phyloP scores from a whole-genome alignment of 23 red algal genomes.

The Gracilaria gracilis region DNA sequence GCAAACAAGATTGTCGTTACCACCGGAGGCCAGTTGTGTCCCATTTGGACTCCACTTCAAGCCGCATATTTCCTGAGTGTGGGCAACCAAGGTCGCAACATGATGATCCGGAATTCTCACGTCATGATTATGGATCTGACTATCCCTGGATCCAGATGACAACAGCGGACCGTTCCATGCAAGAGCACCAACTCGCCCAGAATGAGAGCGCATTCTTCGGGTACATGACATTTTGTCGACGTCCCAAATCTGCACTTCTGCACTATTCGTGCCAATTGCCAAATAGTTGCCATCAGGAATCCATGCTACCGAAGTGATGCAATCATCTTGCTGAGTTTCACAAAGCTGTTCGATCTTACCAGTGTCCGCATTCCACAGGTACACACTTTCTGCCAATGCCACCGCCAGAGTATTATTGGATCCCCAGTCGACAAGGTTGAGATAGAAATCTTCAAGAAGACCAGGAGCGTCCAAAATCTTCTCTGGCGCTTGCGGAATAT shows the following conservation, averaged over 20 bases:
- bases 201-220: constrained; percentile 88
- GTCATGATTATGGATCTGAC: constrained; percentile 93
- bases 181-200: constrained; percentile 86
- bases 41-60: constrained; percentile 98
- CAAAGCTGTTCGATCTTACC: constrained; percentile 93
- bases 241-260: constrained; percentile 96
- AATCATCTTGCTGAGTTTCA: constrained; percentile 73
- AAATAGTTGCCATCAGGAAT: constrained; percentile 86
- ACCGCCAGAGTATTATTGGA: constrained; percentile 88
- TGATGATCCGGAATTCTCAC: constrained; percentile 86
- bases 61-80: constrained; percentile 97
- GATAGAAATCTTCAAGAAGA: constrained; percentile 94
- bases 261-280: constrained; percentile 87
- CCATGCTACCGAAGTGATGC: constrained; percentile 94
- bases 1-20: constrained; percentile 95
- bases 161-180: constrained; percentile 98
- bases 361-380: constrained; percentile 92
- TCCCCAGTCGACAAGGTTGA: constrained; percentile 97
- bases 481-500: constrained; percentile 85
- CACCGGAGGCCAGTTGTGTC: constrained; percentile 92
- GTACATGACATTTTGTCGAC: constrained; percentile 67
- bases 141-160: constrained; percentile 88
- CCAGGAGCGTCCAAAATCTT: constrained; percentile 94
- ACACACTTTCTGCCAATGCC: constrained; percentile 87
- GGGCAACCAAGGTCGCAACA: constrained; percentile 73